Conservation (phyloP, 1,284 basidiomycete species). For the Ganoderma lucidum region DNA sequence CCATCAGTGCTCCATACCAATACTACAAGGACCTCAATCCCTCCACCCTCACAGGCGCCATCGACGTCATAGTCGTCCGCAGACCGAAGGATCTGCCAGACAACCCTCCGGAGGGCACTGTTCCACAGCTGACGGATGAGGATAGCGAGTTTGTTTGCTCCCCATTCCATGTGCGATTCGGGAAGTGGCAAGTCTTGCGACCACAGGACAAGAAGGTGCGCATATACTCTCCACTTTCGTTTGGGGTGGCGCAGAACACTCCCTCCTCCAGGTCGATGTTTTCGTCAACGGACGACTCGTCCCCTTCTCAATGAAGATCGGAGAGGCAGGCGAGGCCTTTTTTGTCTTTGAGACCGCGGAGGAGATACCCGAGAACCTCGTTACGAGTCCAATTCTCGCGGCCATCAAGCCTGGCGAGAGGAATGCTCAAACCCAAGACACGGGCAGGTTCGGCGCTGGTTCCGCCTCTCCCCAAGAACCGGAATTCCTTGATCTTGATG, state of each 20-base stretch:
- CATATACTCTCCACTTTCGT: slow-evolving; percentile 19
- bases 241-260: background rate
- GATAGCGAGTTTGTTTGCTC: slow-evolving; percentile 86
- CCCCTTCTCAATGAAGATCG: slow-evolving; percentile 98
- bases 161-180: slow-evolving; percentile 98
- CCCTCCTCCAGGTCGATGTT: slow-evolving; percentile 73
- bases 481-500: slow-evolving; percentile 72
- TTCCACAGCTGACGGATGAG: slow-evolving; percentile 53
- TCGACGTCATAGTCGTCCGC: slow-evolving; percentile 95
- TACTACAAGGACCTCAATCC: slow-evolving; percentile 92
- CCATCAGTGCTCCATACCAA: slow-evolving; percentile 82
- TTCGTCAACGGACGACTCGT: slow-evolving; percentile 83
- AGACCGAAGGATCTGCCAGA: slow-evolving; percentile 51
- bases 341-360: slow-evolving; percentile 98
- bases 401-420: slow-evolving; percentile 59
- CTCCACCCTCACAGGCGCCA: slow-evolving; percentile 93
- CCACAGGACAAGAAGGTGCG: slow-evolving; percentile 93
- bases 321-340: slow-evolving; percentile 98
- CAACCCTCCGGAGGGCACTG: slow-evolving; percentile 18
- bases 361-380: slow-evolving; percentile 91
- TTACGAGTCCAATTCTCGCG: slow-evolving; percentile 90
- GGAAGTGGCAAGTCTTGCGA: slow-evolving; percentile 95
- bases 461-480: slow-evolving; percentile 53
- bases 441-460: slow-evolving; percentile 51
- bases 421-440: slow-evolving; percentile 34